Evolutionary conservation across 768 basidiomycete genomes (phyloP), one percentile per base, ranked within the genome.

Genomic region (Amylocystis lapponica): DNA sequence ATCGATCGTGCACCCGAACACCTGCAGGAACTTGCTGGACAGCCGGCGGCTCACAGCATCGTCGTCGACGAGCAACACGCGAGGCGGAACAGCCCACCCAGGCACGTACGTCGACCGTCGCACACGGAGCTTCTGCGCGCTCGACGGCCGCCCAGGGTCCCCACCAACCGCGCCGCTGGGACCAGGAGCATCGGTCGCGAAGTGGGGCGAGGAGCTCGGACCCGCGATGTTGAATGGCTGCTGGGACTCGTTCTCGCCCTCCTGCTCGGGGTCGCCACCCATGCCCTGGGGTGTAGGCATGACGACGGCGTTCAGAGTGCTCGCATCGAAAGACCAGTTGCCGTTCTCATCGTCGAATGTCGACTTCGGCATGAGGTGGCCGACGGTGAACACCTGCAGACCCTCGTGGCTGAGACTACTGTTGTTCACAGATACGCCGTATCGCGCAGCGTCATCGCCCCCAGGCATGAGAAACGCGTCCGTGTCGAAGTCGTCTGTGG

Each of bases 1-100:
- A 54, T 97, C 95, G 43, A 86, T 92, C 54, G 83, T 81, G 63
- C 94, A 96, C 29, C 95, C 95, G 64, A 94, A 93, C 33, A 96
- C 87, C 66, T 95, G 86, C 60, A 98, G 63, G 61, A 97, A 95
- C 67, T 94, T 96, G 71, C 81, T 86, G 49, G 86, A 84, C 45
- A 98, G 65, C 59, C 83, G 84, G 45, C 94, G 66, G 60, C 85
- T 92, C 21, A 98, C 92, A 4, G 83, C 83, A 56, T 98, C 95
- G 63, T 98, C 95, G 62, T 98, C 95, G 9, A 98, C 95, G 7
- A 98, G 75, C 39, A 97, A 63, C 43, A 98, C 93, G 0, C 87
- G 70, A 4, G 95, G 95, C 0, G 91, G 86, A 0, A 92, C 86
- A 0, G 88, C 85, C 91, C 91, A 94, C 2, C 84, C 87, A 0